Base-by-base conservation (phyloP, 116 monocot genomes). In the Iris pallida region DNA sequence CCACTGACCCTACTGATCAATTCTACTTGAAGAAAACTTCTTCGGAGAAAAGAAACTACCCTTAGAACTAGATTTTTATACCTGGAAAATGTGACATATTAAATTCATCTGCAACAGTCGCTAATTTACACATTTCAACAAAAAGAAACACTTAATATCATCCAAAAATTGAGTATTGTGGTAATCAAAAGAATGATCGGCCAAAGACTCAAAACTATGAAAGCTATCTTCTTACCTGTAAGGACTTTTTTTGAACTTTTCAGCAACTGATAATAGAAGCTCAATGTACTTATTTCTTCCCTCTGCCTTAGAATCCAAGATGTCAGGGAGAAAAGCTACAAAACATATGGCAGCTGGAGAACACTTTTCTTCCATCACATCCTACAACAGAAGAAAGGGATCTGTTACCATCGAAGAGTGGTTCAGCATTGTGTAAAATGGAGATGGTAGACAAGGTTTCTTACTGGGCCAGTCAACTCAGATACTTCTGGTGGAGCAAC, bases 271-370 rank as follows among this genome's bases (percentile, higher is more conserved):
- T 67, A 90, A 69, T 19, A 98, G 69, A 69, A 86, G 67, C 18
- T 78, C 83, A 30, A 93, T 76, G 59, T 98, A 98, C 57, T 84
- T 93, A 64, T 93, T 88, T 76, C 98, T 92, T 82, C 98, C 98
- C 55, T 98, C 93, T 10, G 98, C 98, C 76, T 88, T 98, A 0
- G 98, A 90, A 76, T 98, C 98, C 85, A 98, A 79, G 63, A 98
- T 93, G 68, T 98, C 92, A 70, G 98, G 98, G 12, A 98, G 83
- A 78, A 98, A 98, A 52, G 90, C 86, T 40, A 93, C 90, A 79
- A 98, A 98, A 63, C 98, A 98, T 66, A 98, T 92, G 59, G 98
- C 83, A 65, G 90, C 83, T 16, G 98, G 79, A 73, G 83, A 81
- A 82, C 98, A 98, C 12, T 92, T 90, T 11, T 85, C 85, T 69